phyloP scores from a whole-genome alignment of 768 basidiomycete genomes.

The Saitozyma podzolica region DNA sequence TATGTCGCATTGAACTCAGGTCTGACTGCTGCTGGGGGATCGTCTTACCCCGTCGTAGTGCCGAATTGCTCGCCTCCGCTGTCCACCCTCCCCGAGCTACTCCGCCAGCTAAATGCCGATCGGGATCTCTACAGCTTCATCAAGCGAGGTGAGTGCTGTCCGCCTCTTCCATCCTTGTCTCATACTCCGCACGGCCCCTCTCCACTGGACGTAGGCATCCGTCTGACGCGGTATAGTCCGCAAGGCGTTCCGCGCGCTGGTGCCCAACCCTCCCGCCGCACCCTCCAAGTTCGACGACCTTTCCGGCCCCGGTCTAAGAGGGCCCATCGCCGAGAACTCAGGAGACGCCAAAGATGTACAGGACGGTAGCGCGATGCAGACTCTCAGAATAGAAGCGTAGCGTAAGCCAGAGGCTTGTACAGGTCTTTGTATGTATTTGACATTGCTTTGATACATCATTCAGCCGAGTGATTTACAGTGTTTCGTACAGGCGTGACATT shows the following conservation, averaged over 20 bases:
- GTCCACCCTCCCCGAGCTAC: constrained; percentile 65
- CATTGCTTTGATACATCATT: background rate
- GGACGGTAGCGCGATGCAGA: background rate
- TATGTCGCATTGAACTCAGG: constrained; percentile 45
- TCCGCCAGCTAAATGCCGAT: constrained; percentile 70
- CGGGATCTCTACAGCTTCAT: constrained; percentile 73
- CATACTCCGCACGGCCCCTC: background rate
- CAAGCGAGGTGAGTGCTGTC: constrained; percentile 54
- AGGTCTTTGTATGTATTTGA: background rate
- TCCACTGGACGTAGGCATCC: background rate
- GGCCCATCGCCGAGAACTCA: background rate
- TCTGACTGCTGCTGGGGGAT: constrained; percentile 5
- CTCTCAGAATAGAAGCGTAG: too few species aligned
- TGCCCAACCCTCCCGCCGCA: constrained; percentile 22
- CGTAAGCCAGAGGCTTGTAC: too few species aligned
- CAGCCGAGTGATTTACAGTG: background rate
- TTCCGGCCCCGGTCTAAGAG: constrained; percentile 21
- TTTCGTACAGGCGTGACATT: background rate
- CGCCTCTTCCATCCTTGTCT: background rate
- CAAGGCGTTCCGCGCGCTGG: constrained; percentile 35
- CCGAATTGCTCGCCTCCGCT: constrained; percentile 75
- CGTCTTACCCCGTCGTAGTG: constrained; percentile 58
- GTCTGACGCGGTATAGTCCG: constrained; percentile 25
- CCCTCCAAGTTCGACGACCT: constrained; percentile 37
- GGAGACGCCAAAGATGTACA: constrained; percentile 1